Evolutionary conservation across 2,329 filamentous ascomycete species (phyloP).

Genomic region (Verticillium nubilum): DNA sequence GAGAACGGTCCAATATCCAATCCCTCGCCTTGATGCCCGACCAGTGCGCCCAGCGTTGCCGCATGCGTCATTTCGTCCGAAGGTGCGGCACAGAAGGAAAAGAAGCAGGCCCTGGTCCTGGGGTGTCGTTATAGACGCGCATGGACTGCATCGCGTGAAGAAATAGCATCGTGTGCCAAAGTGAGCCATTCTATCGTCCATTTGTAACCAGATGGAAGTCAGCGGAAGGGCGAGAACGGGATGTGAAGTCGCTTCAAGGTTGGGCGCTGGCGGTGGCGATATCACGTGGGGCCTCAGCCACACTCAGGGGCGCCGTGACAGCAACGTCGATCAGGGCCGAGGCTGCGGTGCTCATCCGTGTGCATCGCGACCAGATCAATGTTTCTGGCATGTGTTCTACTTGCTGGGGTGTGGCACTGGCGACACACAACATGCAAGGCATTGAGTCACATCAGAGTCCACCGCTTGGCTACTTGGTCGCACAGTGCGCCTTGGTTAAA

Average conservation of each 20-base stretch:
- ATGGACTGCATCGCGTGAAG: not conserved
- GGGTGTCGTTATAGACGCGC: not conserved
- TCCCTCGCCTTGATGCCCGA: not conserved
- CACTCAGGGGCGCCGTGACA: not conserved
- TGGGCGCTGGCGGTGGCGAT: not conserved
- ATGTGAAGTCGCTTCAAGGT: not conserved
- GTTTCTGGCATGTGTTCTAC: not conserved
- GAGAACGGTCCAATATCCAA: not conserved
- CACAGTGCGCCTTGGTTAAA: not conserved
- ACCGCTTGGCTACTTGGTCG: not conserved
- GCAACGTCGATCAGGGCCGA: not conserved
- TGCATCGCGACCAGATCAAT: not conserved
- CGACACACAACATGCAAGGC: too few relatives aligned
- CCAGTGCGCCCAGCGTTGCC: not conserved
- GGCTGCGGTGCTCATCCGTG: not conserved
- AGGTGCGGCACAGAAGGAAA: not conserved
- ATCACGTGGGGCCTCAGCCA: not conserved
- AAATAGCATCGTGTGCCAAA: not conserved
- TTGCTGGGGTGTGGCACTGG: not conserved
- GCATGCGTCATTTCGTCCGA: not conserved
- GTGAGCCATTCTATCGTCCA: not conserved
- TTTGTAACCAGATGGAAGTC: not conserved
- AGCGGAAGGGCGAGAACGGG: not conserved
- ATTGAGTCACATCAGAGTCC: too few relatives aligned
- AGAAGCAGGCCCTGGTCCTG: not conserved